phyloP scores from a whole-genome alignment of 306 rosid species.

The Casuarina equisetifolia region DNA sequence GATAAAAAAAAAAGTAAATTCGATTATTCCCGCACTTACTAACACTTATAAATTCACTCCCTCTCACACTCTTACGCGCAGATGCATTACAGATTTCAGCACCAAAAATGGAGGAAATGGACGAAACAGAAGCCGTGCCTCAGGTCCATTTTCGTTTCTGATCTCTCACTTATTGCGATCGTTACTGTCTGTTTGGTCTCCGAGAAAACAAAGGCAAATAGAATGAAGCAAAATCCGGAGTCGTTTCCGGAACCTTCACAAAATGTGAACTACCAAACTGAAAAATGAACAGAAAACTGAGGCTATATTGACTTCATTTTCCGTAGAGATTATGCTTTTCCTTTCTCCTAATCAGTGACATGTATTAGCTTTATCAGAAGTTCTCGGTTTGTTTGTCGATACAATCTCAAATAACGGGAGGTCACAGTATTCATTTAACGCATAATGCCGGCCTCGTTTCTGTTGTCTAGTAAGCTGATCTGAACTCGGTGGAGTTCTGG shows the following conservation, averaged over 20 bases:
- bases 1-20: neutral
- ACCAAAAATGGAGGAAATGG: conserved; percentile 76
- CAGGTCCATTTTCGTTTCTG: conserved; percentile 49
- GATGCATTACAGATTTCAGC: neutral
- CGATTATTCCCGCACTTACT: too few relatives aligned
- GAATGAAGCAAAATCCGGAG: neutral
- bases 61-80: neutral
- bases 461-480: conserved; percentile 22
- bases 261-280: neutral
- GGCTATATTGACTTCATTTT: neutral
- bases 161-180: conserved; percentile 15
- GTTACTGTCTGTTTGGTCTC: conserved; percentile 26
- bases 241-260: neutral
- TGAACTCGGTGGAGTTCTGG: neutral
- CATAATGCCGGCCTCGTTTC: conserved; percentile 4
- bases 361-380: neutral
- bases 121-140: conserved; percentile 77
- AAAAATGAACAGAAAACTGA: neutral
- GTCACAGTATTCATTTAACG: neutral
- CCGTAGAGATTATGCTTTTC: neutral
- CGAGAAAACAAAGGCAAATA: conserved; percentile 15
- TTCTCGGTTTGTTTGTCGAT: conserved; percentile 11
- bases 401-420: conserved; percentile 6
- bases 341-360: conserved; percentile 8
- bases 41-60: too few relatives aligned